Conservation (phyloP, 306 rosid species). For the Macrotyloma uniflorum region DNA sequence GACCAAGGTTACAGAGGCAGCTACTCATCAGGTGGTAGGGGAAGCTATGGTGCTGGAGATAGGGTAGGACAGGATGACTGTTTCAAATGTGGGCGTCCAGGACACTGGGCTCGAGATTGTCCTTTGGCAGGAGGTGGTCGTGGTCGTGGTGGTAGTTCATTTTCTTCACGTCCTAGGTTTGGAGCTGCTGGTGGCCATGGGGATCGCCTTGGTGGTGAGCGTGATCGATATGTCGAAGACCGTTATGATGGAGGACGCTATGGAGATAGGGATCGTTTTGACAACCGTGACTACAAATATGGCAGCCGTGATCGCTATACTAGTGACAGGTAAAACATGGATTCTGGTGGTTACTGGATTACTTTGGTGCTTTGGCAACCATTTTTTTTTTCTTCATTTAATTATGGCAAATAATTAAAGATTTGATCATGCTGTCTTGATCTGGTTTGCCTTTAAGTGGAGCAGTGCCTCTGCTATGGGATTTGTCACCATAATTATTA, state of each 20-base stretch:
- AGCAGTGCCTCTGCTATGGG: not conserved
- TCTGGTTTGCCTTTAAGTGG: not conserved
- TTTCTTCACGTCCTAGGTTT: slow-evolving; percentile 81
- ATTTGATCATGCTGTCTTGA: slow-evolving; percentile 8
- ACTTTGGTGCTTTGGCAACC: not conserved
- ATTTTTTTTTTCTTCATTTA: not conserved
- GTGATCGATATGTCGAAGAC: slow-evolving; percentile 70
- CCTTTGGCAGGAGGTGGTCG: slow-evolving; percentile 75
- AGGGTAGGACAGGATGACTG: slow-evolving; percentile 91
- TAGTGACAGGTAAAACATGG: slow-evolving; percentile 94
- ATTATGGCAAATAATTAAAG: not conserved
- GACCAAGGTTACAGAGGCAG: slow-evolving; percentile 81
- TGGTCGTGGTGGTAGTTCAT: slow-evolving; percentile 72
- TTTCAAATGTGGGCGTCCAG: slow-evolving; percentile 95
- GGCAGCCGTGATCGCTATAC: slow-evolving; percentile 78
- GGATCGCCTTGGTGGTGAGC: slow-evolving; percentile 78
- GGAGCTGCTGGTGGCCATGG: slow-evolving; percentile 73
- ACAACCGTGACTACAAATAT: slow-evolving; percentile 81
- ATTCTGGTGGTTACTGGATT: not conserved
- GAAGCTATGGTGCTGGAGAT: slow-evolving; percentile 69
- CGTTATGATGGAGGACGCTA: slow-evolving; percentile 87
- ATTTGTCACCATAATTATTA: not conserved
- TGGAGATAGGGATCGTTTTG: slow-evolving; percentile 83
- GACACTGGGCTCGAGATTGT: slow-evolving; percentile 98
- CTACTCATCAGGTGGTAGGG: slow-evolving; percentile 85